These are phyloP conservation scores for Echria macrotheca DNA, from an alignment of 495 filamentous ascomycete genomes.

Conservation along the genomic window DNA sequence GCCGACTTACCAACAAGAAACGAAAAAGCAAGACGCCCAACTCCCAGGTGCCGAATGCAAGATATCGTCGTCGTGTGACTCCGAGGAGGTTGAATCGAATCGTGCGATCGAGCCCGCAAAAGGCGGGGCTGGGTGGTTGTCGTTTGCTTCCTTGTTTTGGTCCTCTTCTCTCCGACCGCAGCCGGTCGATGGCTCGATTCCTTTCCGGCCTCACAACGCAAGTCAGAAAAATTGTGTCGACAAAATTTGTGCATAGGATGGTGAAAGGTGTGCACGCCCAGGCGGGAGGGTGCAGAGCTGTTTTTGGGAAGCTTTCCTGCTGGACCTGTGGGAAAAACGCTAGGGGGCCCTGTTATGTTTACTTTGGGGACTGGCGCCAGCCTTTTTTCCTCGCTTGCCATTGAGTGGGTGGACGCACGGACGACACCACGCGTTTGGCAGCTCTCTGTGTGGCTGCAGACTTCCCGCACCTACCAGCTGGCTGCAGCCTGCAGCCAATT, in stretches of 20 bases:
- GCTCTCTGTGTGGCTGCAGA: neutral
- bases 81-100: constrained; percentile 1
- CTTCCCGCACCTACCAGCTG: neutral
- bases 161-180: neutral
- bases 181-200: neutral
- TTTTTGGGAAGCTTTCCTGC: constrained; percentile 18
- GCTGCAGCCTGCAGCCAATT: constrained; percentile 6
- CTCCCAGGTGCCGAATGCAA: constrained; percentile 18
- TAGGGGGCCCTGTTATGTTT: constrained; percentile 22
- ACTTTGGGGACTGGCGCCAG: constrained; percentile 18
- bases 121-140: neutral
- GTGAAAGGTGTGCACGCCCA: constrained; percentile 6
- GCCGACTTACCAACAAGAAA: neutral
- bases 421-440: neutral
- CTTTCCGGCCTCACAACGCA: constrained; percentile 11
- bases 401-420: constrained; percentile 4
- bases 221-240: constrained; percentile 12
- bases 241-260: constrained; percentile 11
- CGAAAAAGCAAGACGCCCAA: constrained; percentile 12
- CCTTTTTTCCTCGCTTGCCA: constrained; percentile 6
- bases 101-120: neutral
- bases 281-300: constrained; percentile 15
- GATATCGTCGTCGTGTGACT: too few species aligned
- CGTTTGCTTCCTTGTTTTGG: neutral
- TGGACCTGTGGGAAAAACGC: constrained; percentile 16